These are phyloP conservation scores for Raphidocelis subcapitata DNA, from an alignment of 139 green algal species.

Conservation along the genomic window DNA sequence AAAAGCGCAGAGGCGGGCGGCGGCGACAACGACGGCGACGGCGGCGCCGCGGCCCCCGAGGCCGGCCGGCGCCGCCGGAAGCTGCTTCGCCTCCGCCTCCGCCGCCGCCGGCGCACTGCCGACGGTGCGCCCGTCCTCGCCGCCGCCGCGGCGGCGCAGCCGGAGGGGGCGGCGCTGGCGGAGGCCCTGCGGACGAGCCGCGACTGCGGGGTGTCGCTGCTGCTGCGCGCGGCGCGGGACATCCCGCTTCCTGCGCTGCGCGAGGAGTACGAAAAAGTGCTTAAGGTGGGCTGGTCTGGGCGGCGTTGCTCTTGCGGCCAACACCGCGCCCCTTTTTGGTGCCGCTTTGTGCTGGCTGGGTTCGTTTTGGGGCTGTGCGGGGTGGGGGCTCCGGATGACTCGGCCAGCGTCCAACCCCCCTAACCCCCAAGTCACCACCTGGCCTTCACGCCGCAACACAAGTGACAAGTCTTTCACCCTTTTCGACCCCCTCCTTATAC, in stretches of 20 bases:
- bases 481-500: too few relatives aligned
- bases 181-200: slow-evolving; percentile 6
- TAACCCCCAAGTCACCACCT: too few relatives aligned
- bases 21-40: not conserved
- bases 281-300: too few relatives aligned
- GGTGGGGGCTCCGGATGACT: too few relatives aligned
- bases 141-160: not conserved
- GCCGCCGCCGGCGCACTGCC: not conserved
- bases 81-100: not conserved
- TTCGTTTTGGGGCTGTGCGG: too few relatives aligned
- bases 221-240: slow-evolving; percentile 58
- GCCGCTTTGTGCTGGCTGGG: too few relatives aligned
- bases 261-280: slow-evolving; percentile 63
- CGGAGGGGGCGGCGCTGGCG: not conserved
- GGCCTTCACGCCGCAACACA: too few relatives aligned
- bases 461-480: too few relatives aligned
- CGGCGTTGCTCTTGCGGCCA: too few relatives aligned
- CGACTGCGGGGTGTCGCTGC: slow-evolving; percentile 50
- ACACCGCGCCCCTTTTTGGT: too few relatives aligned
- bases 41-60: not conserved
- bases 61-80: not conserved
- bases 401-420: too few relatives aligned
- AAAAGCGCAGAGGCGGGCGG: too few relatives aligned
- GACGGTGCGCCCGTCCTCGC: not conserved
- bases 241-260: slow-evolving; percentile 59